Evolutionary conservation across 108 stramenopile species (phyloP).

Genomic region (Cyclotella kingstonii): DNA sequence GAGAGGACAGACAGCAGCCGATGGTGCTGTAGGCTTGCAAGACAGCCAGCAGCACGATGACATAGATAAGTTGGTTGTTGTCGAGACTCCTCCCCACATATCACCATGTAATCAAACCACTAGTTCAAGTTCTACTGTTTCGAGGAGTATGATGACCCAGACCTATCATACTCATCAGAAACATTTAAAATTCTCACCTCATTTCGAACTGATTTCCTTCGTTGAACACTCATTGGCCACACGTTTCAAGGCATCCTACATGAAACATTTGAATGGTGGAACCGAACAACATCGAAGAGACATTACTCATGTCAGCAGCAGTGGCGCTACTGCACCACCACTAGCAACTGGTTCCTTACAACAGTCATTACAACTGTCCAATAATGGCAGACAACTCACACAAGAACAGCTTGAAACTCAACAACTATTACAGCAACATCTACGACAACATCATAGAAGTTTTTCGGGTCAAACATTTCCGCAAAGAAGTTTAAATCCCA

Average conservation of each 20-base stretch:
- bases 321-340: background rate
- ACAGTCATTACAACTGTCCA: background rate
- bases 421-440: slow-evolving; percentile 27
- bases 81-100: no score
- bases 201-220: slow-evolving; percentile 51
- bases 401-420: slow-evolving; percentile 40
- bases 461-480: background rate
- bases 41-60: no score
- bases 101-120: no score
- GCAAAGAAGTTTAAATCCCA: slow-evolving; percentile 2
- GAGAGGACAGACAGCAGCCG: background rate
- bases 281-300: background rate
- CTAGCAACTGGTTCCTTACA: background rate
- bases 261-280: slow-evolving; percentile 58
- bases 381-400: background rate
- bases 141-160: background rate
- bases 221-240: slow-evolving; percentile 61
- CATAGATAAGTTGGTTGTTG: no score
- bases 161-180: background rate
- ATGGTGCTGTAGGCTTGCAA: no score
- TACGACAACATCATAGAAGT: slow-evolving; percentile 8
- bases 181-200: background rate
- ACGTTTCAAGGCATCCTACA: slow-evolving; percentile 65
- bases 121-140: background rate
- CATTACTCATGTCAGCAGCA: background rate